Conservation (phyloP, 2,329 filamentous ascomycete species). For the Penicillium vulpinum region DNA sequence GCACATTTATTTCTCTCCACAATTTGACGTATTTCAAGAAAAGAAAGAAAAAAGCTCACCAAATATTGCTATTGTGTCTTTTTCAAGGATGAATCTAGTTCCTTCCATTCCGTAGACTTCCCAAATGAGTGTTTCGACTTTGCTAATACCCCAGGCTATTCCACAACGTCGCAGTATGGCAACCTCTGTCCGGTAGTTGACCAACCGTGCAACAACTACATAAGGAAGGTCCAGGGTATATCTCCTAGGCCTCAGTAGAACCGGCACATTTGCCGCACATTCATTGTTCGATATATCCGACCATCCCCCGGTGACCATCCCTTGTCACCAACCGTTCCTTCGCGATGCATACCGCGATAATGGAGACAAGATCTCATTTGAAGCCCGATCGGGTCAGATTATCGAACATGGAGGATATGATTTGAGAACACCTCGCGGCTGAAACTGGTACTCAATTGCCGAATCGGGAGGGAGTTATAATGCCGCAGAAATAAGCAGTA, state of each 20-base stretch:
- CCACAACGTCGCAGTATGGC: background rate
- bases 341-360: conserved; percentile 25
- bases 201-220: background rate
- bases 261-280: conserved; percentile 72
- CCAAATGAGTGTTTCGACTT: too few relatives aligned
- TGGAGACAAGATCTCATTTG: conserved; percentile 21
- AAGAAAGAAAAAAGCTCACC: too few relatives aligned
- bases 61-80: too few relatives aligned
- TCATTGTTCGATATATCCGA: conserved; percentile 60
- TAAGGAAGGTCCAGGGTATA: conserved; percentile 40
- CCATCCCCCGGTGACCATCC: conserved; percentile 69
- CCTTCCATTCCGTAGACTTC: too few relatives aligned
- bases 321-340: conserved; percentile 59
- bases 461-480: background rate
- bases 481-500: background rate
- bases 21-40: too few relatives aligned
- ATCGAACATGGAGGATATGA: background rate
- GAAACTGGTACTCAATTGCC: conserved; percentile 8
- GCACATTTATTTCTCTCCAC: too few relatives aligned
- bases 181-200: background rate
- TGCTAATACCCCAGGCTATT: background rate
- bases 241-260: conserved; percentile 73
- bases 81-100: too few relatives aligned
- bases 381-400: conserved; percentile 12
- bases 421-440: conserved; percentile 1